Evolutionary conservation across 345 rosid species (phyloP).

Genomic region (Populus euphratica): DNA sequence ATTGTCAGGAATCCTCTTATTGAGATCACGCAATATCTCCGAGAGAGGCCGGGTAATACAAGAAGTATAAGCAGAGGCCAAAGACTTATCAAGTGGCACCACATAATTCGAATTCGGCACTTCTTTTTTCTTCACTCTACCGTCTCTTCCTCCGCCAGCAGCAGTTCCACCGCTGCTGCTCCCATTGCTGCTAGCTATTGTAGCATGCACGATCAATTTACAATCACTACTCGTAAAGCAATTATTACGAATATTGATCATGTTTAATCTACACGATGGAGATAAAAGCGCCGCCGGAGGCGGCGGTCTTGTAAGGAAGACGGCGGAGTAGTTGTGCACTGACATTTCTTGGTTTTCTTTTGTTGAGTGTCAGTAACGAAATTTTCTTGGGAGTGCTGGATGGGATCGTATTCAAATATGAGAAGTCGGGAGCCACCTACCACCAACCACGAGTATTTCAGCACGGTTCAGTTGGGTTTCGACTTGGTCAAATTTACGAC

Average conservation of each 20-base stretch:
- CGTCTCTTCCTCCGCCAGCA: conserved; percentile 29
- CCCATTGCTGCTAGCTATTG: conserved; percentile 10
- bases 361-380: background rate
- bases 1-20: conserved; percentile 89
- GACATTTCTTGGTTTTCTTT: background rate
- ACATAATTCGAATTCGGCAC: conserved; percentile 90
- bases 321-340: background rate
- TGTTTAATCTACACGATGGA: background rate
- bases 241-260: background rate
- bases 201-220: background rate
- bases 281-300: background rate
- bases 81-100: conserved; percentile 77
- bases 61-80: conserved; percentile 53
- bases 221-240: background rate
- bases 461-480: background rate
- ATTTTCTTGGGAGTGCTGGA: background rate
- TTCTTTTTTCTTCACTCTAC: conserved; percentile 42
- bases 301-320: background rate
- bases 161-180: conserved; percentile 14
- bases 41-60: conserved; percentile 83
- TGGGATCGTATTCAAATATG: background rate
- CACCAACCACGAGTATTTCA: background rate
- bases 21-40: conserved; percentile 96
- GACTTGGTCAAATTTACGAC: background rate
- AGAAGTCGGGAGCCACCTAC: background rate